phyloP scores from a whole-genome alignment of 2,329 filamentous ascomycete genomes.

The Penicillium sp. region DNA sequence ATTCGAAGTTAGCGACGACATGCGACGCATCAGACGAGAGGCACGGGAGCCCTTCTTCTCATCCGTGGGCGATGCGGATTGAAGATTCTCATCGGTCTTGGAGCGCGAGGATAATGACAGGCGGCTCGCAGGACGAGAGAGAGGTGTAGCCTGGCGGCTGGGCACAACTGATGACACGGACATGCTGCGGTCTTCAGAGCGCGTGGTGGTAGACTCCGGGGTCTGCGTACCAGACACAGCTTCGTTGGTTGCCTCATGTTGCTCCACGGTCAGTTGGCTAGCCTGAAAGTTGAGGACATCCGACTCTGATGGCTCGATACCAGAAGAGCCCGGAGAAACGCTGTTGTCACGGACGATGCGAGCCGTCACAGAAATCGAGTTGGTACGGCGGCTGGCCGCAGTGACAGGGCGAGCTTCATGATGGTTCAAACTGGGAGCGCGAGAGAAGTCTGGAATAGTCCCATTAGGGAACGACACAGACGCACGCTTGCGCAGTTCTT shows the following conservation, averaged over 20 bases:
- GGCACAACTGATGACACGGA: conserved; percentile 46
- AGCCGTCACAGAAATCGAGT: conserved; percentile 86
- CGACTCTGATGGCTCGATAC: conserved; percentile 31
- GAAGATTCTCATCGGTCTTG: conserved; percentile 37
- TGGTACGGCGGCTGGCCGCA: conserved; percentile 40
- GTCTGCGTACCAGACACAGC: conserved; percentile 18
- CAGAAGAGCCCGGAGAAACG: conserved; percentile 44
- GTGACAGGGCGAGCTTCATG: conserved; percentile 31
- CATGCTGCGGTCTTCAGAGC: conserved; percentile 37
- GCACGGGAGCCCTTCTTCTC: conserved; percentile 59
- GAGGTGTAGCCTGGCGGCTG: conserved; percentile 28
- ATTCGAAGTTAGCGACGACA: conserved; percentile 60
- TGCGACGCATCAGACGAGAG: conserved; percentile 65
- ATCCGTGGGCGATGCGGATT: conserved; percentile 39
- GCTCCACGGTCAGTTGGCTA: conserved; percentile 65
- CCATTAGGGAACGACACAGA: conserved; percentile 37
- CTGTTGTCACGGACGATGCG: conserved; percentile 69
- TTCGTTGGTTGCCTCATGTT: conserved; percentile 59
- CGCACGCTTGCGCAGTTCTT: conserved; percentile 51
- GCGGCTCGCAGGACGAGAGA: conserved; percentile 44
- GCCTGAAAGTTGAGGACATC: conserved; percentile 51
- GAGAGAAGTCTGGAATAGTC: conserved; percentile 31
- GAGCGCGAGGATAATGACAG: conserved; percentile 42
- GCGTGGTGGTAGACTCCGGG: conserved; percentile 21
- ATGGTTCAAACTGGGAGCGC: conserved; percentile 33